Base-by-base conservation (phyloP, 1,284 basidiomycete genomes). In the Bjerkandera adusta region DNA sequence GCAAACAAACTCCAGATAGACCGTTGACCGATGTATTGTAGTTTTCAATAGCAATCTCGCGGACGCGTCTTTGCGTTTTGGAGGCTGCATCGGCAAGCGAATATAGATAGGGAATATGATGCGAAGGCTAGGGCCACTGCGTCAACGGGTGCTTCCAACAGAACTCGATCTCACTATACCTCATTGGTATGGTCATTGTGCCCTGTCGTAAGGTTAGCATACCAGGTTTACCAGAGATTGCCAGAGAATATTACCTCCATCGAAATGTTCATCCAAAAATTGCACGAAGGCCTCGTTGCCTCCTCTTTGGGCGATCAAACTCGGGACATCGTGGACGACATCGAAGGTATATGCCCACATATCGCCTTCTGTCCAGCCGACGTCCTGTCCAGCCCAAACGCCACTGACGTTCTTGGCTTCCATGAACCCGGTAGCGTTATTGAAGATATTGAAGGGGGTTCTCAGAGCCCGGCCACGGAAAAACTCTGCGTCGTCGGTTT, bases 151-250 rank as follows among this genome's bases (percentile, higher is more conserved):
- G n/a, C n/a, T n/a, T 34, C 8, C 13, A 18, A 43, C 5, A 2
- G 3, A 12, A 12, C 4, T 3, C 6, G 13, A 22, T 27, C 16
- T 36, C 6, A 10, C 50, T 64, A 3, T 43, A 79, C 88, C 75
- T 92, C 89, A 58, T 92, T 93, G 1, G 83, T 85, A 57, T 91
- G 89, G 54, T 89, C 81, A 57, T 92, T 92, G 58, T 91, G 86
- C 0, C 85, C 88, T 72, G 45, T 5, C 16, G 12, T 26, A 47
- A 6, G 10, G n/a, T 20, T 4, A 13, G 16, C 22, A 22, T 15
- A 12, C 21, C 4, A 38, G 5, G 15, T 29, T 18, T 21, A 18
- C n/a, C n/a, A n/a, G n/a, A n/a, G n/a, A n/a, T n/a, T n/a, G n/a
- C n/a, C 24, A 20, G 12, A 16, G 13, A 11, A 3, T 12, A 54